Conservation (phyloP, 441 rosid genomes). For the Eutrema salsugineum region DNA sequence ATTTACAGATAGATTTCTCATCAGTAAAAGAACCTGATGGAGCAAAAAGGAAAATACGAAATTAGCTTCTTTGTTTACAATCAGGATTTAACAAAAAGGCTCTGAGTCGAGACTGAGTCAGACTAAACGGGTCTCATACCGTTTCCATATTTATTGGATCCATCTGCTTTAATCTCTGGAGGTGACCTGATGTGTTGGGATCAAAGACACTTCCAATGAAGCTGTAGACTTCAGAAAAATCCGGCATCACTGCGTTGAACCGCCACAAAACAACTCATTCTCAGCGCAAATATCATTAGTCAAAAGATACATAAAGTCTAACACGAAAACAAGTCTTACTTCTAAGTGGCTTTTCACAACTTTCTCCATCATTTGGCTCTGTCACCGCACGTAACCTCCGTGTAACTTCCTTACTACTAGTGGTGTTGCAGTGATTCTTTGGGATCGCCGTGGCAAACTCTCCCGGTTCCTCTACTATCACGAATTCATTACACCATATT, state of each 20-base stretch:
- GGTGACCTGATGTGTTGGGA: conserved; percentile 63
- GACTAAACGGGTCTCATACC: conserved; percentile 36
- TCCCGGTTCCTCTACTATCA: conserved; percentile 41
- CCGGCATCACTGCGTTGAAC: conserved; percentile 68
- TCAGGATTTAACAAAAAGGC: not conserved
- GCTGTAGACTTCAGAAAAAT: conserved; percentile 85
- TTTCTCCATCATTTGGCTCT: conserved; percentile 42
- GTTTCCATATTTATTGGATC: conserved; percentile 87
- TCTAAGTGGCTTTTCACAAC: conserved; percentile 46
- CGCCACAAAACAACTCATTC: not conserved
- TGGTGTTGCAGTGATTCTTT: conserved; percentile 19
- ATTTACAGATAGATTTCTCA: conserved; percentile 89
- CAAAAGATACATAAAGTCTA: not conserved
- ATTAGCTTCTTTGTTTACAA: conserved; percentile 1
- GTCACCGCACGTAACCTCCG: conserved; percentile 39
- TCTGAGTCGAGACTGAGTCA: not conserved
- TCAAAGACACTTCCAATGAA: conserved; percentile 96
- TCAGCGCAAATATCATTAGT: not conserved
- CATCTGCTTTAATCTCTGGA: conserved; percentile 85
- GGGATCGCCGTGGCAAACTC: conserved; percentile 32
- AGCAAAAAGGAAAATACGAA: not conserved
- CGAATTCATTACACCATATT: not conserved
- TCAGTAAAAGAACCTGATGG: conserved; percentile 67
- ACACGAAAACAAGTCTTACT: conserved; percentile 34
- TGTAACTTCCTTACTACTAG: conserved; percentile 59